These are phyloP conservation scores for Neoboletus subvelutipes DNA, from an alignment of 768 basidiomycete species.

Conservation along the genomic window DNA sequence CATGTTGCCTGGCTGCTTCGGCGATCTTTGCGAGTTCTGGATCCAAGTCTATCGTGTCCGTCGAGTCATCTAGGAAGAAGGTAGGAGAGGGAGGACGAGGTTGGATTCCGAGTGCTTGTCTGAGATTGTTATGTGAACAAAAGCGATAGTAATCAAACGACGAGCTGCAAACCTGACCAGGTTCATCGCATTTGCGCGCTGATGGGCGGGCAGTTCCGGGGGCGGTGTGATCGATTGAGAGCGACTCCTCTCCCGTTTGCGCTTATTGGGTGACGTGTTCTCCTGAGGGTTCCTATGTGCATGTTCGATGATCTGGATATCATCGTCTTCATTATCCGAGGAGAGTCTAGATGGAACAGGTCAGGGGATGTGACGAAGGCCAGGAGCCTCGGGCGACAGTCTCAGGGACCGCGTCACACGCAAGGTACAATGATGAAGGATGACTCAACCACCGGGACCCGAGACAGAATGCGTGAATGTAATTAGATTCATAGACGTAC, in stretches of 20 bases:
- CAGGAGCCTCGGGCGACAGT: slow-evolving; percentile 10
- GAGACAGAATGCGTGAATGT: neutral
- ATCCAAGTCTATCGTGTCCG: slow-evolving; percentile 50
- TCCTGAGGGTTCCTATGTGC: slow-evolving; percentile 13
- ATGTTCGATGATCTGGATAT: slow-evolving; percentile 42
- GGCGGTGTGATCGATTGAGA: slow-evolving; percentile 79
- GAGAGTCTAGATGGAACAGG: slow-evolving; percentile 29
- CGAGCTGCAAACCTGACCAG: slow-evolving; percentile 53
- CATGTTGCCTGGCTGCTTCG: slow-evolving; percentile 35
- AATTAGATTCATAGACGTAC: slow-evolving; percentile 32
- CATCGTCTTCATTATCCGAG: slow-evolving; percentile 47
- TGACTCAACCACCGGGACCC: neutral
- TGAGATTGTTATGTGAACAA: slow-evolving; percentile 25
- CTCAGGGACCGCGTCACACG: slow-evolving; percentile 14
- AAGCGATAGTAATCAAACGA: neutral
- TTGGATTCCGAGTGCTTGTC: slow-evolving; percentile 45
- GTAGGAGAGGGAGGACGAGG: slow-evolving; percentile 51
- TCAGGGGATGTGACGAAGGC: slow-evolving; percentile 8
- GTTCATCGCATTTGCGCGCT: slow-evolving; percentile 55
- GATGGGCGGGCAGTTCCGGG: slow-evolving; percentile 54
- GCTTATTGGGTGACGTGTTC: slow-evolving; percentile 35
- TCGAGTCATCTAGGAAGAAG: slow-evolving; percentile 41
- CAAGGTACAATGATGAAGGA: neutral
- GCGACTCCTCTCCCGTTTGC: slow-evolving; percentile 52
- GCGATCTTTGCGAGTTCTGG: slow-evolving; percentile 65